phyloP scores from a whole-genome alignment of 2,329 filamentous ascomycete species.

The Scopulariopsis brevicaulis region DNA sequence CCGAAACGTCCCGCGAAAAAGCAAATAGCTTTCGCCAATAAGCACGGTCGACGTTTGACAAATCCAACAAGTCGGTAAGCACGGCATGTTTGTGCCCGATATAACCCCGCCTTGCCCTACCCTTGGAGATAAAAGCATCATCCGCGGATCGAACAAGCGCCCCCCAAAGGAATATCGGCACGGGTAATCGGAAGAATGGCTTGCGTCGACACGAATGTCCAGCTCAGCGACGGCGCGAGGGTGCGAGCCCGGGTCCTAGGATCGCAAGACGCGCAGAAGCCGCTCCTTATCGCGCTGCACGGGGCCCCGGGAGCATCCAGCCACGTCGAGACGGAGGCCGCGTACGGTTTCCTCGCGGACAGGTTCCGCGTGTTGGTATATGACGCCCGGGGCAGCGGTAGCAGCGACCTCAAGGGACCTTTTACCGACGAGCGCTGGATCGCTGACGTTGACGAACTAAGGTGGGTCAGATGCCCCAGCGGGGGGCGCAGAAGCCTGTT shows the following conservation, averaged over 20 bases:
- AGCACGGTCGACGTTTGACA: too few species aligned
- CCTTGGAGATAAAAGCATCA: too few species aligned
- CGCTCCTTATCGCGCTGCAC: constrained; percentile 12
- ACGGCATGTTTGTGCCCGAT: too few species aligned
- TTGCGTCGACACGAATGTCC: background rate
- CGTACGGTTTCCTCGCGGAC: constrained; percentile 10
- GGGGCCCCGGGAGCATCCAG: constrained; percentile 12
- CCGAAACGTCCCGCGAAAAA: too few species aligned
- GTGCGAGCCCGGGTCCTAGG: constrained; percentile 10
- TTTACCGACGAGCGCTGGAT: constrained; percentile 13
- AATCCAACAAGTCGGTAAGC: too few species aligned
- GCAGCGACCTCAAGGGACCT: constrained; percentile 11
- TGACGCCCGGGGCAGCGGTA: constrained; percentile 13
- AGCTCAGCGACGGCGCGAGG: constrained; percentile 11
- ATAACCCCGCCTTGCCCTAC: too few species aligned
- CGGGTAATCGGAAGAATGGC: background rate
- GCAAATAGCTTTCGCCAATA: too few species aligned
- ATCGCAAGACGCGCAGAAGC: constrained; percentile 8
- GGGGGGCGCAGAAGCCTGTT: background rate
- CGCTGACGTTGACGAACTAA: constrained; percentile 13
- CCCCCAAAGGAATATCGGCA: background rate
- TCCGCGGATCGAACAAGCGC: too few species aligned
- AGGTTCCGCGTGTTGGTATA: constrained; percentile 12
- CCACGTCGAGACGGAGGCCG: constrained; percentile 9
- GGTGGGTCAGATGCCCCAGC: constrained; percentile 7